Percentiles rank a stretch among this genome's conserved stretches.
These are phyloP conservation scores for Fraxinus sp. DNA, from an alignment of 305 asterid genomes.

Conservation along the genomic window DNA sequence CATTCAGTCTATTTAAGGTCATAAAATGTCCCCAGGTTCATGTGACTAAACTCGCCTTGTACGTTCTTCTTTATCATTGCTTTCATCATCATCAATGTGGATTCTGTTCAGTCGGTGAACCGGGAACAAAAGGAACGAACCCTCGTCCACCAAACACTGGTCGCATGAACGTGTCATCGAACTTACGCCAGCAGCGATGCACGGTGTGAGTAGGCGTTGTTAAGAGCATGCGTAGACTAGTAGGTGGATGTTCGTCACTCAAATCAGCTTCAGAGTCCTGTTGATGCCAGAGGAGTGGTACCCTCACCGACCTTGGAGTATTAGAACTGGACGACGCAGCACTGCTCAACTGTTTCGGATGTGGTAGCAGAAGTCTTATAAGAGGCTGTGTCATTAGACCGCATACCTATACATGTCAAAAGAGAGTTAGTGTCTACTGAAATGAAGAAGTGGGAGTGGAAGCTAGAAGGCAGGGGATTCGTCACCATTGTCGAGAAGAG, in stretches of 20 bases:
- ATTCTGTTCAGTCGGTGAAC: conserved; percentile 34
- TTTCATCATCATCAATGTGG: conserved; percentile 13
- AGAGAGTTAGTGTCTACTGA: background rate
- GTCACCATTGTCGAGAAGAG: conserved; percentile 3
- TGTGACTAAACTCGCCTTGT: background rate
- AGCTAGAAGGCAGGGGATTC: background rate
- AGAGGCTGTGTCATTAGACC: conserved; percentile 1
- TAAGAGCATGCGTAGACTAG: conserved; percentile 36
- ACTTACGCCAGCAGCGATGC: conserved; percentile 42
- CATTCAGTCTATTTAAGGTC: background rate
- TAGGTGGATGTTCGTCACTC: conserved; percentile 24
- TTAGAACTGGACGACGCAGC: background rate
- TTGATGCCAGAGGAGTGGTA: background rate
- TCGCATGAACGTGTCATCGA: conserved; percentile 45
- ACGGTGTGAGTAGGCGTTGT: conserved; percentile 38
- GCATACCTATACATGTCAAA: background rate
- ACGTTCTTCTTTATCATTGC: background rate
- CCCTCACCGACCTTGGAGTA: background rate
- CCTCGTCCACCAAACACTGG: conserved; percentile 51
- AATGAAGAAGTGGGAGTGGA: background rate
- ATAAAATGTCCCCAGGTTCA: background rate
- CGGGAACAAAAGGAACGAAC: conserved; percentile 35
- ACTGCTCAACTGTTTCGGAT: background rate
- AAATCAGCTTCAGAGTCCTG: conserved; percentile 28
- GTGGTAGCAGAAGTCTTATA: conserved; percentile 1